Conservation (phyloP, 1,284 basidiomycete genomes). For the Apiotrichum siamense region DNA sequence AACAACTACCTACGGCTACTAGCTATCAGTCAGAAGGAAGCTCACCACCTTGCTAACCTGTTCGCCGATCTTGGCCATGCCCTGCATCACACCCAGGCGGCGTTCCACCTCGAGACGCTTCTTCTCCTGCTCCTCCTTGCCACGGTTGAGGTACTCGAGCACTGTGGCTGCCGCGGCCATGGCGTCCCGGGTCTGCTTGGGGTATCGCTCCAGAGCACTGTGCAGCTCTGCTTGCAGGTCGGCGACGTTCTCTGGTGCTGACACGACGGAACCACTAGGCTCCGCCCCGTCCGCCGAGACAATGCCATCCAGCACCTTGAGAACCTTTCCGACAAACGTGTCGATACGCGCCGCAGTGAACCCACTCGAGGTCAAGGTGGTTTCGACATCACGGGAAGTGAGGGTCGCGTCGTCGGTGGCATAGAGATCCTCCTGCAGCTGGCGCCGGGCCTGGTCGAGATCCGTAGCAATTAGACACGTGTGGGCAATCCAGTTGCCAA, state of each 20-base stretch:
- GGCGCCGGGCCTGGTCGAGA: slow-evolving; percentile 34
- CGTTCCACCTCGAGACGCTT: slow-evolving; percentile 38
- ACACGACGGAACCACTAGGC: slow-evolving; percentile 1
- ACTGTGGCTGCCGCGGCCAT: slow-evolving; percentile 28
- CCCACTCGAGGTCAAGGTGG: slow-evolving; percentile 22
- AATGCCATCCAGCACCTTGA: slow-evolving; percentile 43
- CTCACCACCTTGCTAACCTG: slow-evolving; percentile 40
- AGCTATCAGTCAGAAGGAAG: slow-evolving; percentile 33
- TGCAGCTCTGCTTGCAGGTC: slow-evolving; percentile 25
- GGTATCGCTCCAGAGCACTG: slow-evolving; percentile 21
- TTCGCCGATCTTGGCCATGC: slow-evolving; percentile 43
- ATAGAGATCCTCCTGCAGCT: slow-evolving; percentile 37
- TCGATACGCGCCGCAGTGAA: slow-evolving; percentile 30
- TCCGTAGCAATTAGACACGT: slow-evolving; percentile 41
- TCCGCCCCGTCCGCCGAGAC: slow-evolving; percentile 35
- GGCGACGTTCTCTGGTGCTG: not conserved
- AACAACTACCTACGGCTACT: slow-evolving; percentile 3
- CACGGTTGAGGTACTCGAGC: slow-evolving; percentile 37
- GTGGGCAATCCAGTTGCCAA: slow-evolving; percentile 42
- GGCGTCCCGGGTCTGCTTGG: slow-evolving; percentile 37
- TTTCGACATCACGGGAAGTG: slow-evolving; percentile 30
- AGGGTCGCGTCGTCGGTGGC: slow-evolving; percentile 37
- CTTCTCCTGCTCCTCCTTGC: slow-evolving; percentile 38
- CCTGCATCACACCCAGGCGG: slow-evolving; percentile 40
- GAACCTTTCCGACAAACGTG: slow-evolving; percentile 39